Percentiles rank a stretch among this genome's conserved stretches.
phyloP scores from a whole-genome alignment of 2,329 filamentous ascomycete genomes.

The Remersonia thermophila region DNA sequence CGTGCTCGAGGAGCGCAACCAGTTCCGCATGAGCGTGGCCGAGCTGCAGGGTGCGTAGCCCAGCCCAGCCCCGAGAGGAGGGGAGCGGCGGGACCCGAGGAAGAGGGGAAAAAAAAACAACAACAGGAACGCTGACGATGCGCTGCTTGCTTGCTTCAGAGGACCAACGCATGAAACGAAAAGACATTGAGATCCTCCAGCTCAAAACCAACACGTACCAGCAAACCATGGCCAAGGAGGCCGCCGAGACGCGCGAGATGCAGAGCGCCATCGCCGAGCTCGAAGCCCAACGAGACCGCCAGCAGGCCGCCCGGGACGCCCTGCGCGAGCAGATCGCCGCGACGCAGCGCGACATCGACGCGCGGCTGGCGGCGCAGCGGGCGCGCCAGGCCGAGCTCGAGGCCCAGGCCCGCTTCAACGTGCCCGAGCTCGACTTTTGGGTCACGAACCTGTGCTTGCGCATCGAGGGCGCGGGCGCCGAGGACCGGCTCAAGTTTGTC shows the following conservation, averaged over 20 bases:
- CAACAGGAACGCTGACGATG: background rate
- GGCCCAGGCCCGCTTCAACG: constrained; percentile 75
- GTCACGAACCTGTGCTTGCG: constrained; percentile 76
- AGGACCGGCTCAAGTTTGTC: constrained; percentile 79
- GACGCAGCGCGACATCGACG: constrained; percentile 58
- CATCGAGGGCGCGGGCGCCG: constrained; percentile 77
- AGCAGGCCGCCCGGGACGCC: constrained; percentile 42
- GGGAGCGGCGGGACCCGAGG: too few relatives aligned
- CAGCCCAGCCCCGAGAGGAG: too few relatives aligned
- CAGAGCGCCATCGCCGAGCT: constrained; percentile 48
- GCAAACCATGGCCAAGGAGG: constrained; percentile 64
- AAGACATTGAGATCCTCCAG: constrained; percentile 72
- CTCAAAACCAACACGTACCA: constrained; percentile 59
- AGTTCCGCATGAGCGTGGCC: constrained; percentile 80
- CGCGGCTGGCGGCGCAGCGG: constrained; percentile 57
- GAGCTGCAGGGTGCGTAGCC: constrained; percentile 66
- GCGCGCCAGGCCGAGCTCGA: constrained; percentile 64
- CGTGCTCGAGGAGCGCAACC: constrained; percentile 84
- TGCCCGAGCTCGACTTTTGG: constrained; percentile 93
- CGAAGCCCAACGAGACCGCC: constrained; percentile 46
- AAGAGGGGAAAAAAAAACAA: too few relatives aligned
- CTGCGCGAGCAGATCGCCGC: constrained; percentile 51
- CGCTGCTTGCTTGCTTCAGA: constrained; percentile 45
- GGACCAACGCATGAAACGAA: constrained; percentile 80
- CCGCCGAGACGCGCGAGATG: constrained; percentile 66